Percentiles rank a stretch among this genome's conserved stretches.
These are phyloP conservation scores for Parietaria judaica DNA, from an alignment of 306 rosid genomes.

Conservation along the genomic window DNA sequence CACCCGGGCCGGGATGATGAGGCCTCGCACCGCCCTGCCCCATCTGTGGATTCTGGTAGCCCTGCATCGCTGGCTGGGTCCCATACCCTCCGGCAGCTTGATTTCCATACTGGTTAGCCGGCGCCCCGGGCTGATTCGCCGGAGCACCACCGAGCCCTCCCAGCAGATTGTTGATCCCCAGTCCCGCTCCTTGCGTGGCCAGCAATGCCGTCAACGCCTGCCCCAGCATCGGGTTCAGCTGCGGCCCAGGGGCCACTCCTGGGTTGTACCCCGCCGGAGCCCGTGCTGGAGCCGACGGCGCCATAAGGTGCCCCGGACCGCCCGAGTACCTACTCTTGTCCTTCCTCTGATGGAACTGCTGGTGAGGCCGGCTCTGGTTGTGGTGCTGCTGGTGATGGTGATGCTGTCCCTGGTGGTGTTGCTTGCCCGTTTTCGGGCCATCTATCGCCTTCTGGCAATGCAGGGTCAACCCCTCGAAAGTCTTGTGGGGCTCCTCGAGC, in stretches of 20 bases:
- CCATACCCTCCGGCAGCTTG: conserved; percentile 53
- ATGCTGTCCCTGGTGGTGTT: conserved; percentile 28
- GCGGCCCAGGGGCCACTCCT: conserved; percentile 30
- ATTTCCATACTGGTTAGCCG: conserved; percentile 42
- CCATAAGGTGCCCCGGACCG: conserved; percentile 39
- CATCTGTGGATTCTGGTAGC: conserved; percentile 62
- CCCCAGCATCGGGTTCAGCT: conserved; percentile 49
- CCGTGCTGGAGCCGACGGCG: conserved; percentile 44
- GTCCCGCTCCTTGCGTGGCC: conserved; percentile 54
- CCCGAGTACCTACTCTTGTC: conserved; percentile 43
- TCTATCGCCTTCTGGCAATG: conserved; percentile 60
- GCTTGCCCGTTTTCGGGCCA: conserved; percentile 49
- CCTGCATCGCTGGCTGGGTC: conserved; percentile 53
- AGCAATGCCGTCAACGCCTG: conserved; percentile 59
- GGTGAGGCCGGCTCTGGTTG: conserved; percentile 20
- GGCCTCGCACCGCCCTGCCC: conserved; percentile 57
- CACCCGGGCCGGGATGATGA: conserved; percentile 59
- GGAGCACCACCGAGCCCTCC: conserved; percentile 51
- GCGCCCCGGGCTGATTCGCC: conserved; percentile 32
- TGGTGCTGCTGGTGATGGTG: conserved; percentile 31
- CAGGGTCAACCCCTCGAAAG: conserved; percentile 44
- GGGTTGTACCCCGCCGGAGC: conserved; percentile 49
- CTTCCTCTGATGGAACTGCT: conserved; percentile 39
- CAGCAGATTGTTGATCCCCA: conserved; percentile 57
- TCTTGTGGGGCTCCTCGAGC: conserved; percentile 54